Percentiles rank a stretch among this genome's conserved stretches.
These are phyloP conservation scores for Gymnopilus dilepis DNA, from an alignment of 768 basidiomycete genomes.

Conservation along the genomic window DNA sequence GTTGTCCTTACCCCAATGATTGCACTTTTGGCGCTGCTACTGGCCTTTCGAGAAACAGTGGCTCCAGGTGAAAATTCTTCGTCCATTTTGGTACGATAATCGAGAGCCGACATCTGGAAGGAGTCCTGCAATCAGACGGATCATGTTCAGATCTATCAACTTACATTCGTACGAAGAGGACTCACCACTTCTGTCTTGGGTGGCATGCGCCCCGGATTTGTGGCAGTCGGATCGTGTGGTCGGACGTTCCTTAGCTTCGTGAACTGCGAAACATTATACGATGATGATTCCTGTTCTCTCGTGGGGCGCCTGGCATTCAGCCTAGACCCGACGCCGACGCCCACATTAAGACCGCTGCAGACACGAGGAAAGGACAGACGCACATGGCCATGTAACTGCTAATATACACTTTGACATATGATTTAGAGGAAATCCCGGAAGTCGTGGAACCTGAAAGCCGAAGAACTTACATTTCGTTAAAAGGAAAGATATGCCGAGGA, in stretches of 20 bases:
- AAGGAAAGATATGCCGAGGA: not conserved
- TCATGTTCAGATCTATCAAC: not conserved
- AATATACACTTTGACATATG: not conserved
- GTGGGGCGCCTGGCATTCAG: not conserved
- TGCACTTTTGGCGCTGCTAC: not conserved
- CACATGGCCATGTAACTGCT: slow-evolving; percentile 8
- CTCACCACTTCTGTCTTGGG: not conserved
- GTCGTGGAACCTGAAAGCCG: not conserved
- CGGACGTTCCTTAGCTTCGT: not conserved
- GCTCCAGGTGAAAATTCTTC: not conserved
- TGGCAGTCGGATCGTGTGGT: not conserved
- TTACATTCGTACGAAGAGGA: not conserved
- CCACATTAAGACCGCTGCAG: not conserved
- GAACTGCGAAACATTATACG: not conserved
- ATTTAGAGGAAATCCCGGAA: too few species aligned
- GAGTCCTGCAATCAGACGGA: not conserved
- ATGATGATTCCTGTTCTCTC: not conserved
- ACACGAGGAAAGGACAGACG: not conserved
- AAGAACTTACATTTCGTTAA: not conserved
- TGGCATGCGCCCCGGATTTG: not conserved
- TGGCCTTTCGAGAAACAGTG: not conserved
- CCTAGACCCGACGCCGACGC: not conserved
- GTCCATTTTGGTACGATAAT: not conserved
- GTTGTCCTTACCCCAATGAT: not conserved
- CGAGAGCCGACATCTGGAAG: not conserved